Percentiles rank a stretch among this genome's conserved stretches.
Evolutionary conservation across 2,329 filamentous ascomycete genomes (phyloP).

Genomic region (Myriosclerotinia duriaeana): DNA sequence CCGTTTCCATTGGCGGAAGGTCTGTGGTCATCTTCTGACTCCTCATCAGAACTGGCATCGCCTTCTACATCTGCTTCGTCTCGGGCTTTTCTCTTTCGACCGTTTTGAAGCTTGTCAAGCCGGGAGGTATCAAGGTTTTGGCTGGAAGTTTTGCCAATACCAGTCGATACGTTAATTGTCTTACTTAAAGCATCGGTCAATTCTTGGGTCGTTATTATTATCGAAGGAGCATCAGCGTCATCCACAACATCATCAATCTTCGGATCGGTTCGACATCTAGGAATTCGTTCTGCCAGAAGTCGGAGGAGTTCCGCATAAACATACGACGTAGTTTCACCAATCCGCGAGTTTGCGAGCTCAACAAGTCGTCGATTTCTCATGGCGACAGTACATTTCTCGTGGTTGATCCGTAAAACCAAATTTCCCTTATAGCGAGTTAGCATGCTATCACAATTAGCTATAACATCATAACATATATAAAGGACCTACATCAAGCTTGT

Average conservation of each 20-base stretch:
- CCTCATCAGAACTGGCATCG: slow-evolving; percentile 34
- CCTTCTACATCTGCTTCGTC: slow-evolving; percentile 34
- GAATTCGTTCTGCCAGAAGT: slow-evolving; percentile 66
- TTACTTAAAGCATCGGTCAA: slow-evolving; percentile 56
- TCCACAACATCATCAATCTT: slow-evolving; percentile 47
- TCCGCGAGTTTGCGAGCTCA: slow-evolving; percentile 66
- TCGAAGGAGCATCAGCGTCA: slow-evolving; percentile 38
- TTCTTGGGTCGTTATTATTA: slow-evolving; percentile 54
- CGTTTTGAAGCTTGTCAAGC: slow-evolving; percentile 50
- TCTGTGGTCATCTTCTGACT: slow-evolving; percentile 28
- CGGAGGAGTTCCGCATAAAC: slow-evolving; percentile 75
- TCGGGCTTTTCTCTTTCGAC: slow-evolving; percentile 32
- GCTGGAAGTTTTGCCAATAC: slow-evolving; percentile 56
- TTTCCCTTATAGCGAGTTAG: slow-evolving; percentile 55
- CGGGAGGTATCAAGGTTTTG: slow-evolving; percentile 49
- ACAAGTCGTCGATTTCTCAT: slow-evolving; percentile 77
- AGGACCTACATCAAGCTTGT: slow-evolving; percentile 52
- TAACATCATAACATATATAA: slow-evolving; percentile 19
- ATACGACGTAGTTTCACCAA: slow-evolving; percentile 72
- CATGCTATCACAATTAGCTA: slow-evolving; percentile 25
- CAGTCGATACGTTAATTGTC: slow-evolving; percentile 53
- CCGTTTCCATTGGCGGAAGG: slow-evolving; percentile 28
- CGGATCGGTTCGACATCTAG: slow-evolving; percentile 64
- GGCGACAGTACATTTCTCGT: slow-evolving; percentile 79
- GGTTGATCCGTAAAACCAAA: slow-evolving; percentile 76